phyloP scores from a whole-genome alignment of 495 filamentous ascomycete genomes.

The Penicillium antarcticum region DNA sequence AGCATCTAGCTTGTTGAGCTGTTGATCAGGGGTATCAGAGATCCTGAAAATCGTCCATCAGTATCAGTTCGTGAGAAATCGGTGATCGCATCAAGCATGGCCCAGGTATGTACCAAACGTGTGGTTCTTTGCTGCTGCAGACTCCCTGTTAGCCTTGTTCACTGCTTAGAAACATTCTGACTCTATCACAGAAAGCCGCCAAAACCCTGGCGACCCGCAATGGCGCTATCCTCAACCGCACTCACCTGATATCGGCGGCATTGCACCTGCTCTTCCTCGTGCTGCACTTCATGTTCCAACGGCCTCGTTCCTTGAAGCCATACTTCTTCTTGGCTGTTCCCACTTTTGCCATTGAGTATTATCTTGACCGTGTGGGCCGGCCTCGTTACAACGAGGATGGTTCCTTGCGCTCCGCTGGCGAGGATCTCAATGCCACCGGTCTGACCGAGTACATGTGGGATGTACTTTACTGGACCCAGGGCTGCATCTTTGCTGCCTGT shows the following conservation, averaged over 20 bases:
- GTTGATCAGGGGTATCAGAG: neutral
- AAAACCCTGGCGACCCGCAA: constrained; percentile 89
- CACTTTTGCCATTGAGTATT: constrained; percentile 72
- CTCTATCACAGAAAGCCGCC: constrained; percentile 71
- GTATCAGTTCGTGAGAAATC: neutral
- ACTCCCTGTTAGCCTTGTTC: neutral
- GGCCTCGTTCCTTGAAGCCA: constrained; percentile 60
- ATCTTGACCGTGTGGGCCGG: constrained; percentile 77
- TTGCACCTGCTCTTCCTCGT: constrained; percentile 73
- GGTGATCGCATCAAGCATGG: constrained; percentile 23
- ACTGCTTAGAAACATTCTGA: constrained; percentile 3
- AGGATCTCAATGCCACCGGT: constrained; percentile 84
- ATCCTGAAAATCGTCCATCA: neutral
- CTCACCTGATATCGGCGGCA: constrained; percentile 67
- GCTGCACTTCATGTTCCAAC: constrained; percentile 62
- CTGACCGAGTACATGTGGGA: constrained; percentile 99
- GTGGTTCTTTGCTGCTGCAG: neutral
- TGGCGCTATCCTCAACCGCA: constrained; percentile 65
- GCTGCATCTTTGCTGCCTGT: constrained; percentile 58
- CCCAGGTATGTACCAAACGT: constrained; percentile 27
- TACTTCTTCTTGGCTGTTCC: constrained; percentile 74
- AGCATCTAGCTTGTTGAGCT: neutral
- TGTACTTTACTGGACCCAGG: constrained; percentile 88
- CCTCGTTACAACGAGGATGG: constrained; percentile 66
- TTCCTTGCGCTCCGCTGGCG: constrained; percentile 71